phyloP scores from a whole-genome alignment of 148 eudicot species.

The Cornus suecica region DNA sequence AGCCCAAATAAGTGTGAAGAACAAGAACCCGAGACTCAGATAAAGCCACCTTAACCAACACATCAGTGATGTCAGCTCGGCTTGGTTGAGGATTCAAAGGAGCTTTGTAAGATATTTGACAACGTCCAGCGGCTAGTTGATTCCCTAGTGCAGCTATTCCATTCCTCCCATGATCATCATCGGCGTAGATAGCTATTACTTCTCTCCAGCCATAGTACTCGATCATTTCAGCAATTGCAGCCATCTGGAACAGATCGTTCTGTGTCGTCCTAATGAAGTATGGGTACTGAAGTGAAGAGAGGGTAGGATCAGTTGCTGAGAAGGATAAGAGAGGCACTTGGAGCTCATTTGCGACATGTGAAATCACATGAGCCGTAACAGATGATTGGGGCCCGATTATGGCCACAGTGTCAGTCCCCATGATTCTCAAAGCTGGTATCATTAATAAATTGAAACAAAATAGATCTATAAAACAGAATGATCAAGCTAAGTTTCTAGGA shows the following conservation, averaged over 20 bases:
- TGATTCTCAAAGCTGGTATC: slow-evolving; percentile 59
- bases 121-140: slow-evolving; percentile 35
- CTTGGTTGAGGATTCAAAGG: slow-evolving; percentile 32
- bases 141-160: slow-evolving; percentile 51
- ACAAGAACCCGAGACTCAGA: slow-evolving; percentile 53
- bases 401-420: slow-evolving; percentile 60
- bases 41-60: slow-evolving; percentile 35
- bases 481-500: background rate
- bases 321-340: slow-evolving; percentile 64
- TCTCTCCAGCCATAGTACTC: slow-evolving; percentile 52
- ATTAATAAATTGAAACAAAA: slow-evolving; percentile 3
- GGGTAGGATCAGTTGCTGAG: slow-evolving; percentile 61
- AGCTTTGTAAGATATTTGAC: slow-evolving; percentile 47
- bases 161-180: slow-evolving; percentile 68
- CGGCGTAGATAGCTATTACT: slow-evolving; percentile 49
- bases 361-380: slow-evolving; percentile 46
- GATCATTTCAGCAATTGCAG: slow-evolving; percentile 57
- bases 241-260: slow-evolving; percentile 59
- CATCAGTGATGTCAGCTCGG: slow-evolving; percentile 35
- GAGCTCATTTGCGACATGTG: slow-evolving; percentile 48
- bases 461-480: background rate
- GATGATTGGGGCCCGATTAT: slow-evolving; percentile 73
- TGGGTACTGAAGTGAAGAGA: slow-evolving; percentile 52
- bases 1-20: slow-evolving; percentile 41
- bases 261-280: slow-evolving; percentile 48